Percentiles rank a stretch among this genome's conserved stretches.
Conservation (phyloP, 2,329 filamentous ascomycete species). For the Teratosphaeriaceae sp. region DNA sequence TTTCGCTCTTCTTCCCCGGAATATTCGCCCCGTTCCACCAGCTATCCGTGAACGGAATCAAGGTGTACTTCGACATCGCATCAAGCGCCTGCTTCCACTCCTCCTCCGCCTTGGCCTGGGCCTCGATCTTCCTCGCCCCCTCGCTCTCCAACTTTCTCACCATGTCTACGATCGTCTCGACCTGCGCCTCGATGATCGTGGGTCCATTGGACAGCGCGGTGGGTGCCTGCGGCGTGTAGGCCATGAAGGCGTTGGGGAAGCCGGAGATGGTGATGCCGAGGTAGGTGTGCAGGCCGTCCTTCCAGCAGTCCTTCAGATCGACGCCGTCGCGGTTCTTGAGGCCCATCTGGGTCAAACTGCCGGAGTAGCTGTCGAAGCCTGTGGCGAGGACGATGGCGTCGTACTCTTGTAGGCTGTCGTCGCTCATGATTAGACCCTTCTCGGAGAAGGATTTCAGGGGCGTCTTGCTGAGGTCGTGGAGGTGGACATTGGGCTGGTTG, state of each 20-base stretch:
- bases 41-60: conserved; percentile 22
- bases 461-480: conserved; percentile 35
- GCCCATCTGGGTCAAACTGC: conserved; percentile 30
- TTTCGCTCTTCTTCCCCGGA: conserved; percentile 36
- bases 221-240: conserved; percentile 40
- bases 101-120: conserved; percentile 34
- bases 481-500: conserved; percentile 35
- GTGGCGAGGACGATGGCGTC: conserved; percentile 41
- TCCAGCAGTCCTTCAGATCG: conserved; percentile 33
- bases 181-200: conserved; percentile 36
- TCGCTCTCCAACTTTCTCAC: conserved; percentile 32
- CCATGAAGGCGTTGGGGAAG: conserved; percentile 35
- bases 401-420: conserved; percentile 35
- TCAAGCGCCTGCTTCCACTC: conserved; percentile 27
- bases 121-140: conserved; percentile 33
- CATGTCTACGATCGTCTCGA: conserved; percentile 37
- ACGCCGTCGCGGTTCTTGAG: conserved; percentile 24
- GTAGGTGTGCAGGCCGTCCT: conserved; percentile 33
- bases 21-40: conserved; percentile 37
- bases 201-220: conserved; percentile 41
- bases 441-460: conserved; percentile 36
- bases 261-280: conserved; percentile 29
- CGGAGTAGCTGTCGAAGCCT: conserved; percentile 37
- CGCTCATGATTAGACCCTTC: conserved; percentile 35
- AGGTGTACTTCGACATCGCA: conserved; percentile 18